A percentile compares a stretch with the other conserved stretches of the same genome.
These are phyloP conservation scores for Leccinum discolor DNA, from an alignment of 1,284 basidiomycete genomes.

Conservation along the genomic window DNA sequence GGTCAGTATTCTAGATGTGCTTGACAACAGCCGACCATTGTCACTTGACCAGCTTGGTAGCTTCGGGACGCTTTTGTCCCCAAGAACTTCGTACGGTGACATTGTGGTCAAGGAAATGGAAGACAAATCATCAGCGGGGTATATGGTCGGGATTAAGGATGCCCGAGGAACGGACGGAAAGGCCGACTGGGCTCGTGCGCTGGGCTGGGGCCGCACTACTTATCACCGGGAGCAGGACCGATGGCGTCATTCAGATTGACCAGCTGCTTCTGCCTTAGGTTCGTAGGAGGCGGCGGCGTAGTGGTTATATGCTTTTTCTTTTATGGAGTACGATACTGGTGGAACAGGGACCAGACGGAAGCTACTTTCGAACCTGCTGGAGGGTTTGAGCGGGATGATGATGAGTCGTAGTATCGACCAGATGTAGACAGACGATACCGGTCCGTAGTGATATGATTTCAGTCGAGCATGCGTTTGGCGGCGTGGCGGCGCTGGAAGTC, in stretches of 20 bases:
- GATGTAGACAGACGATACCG: constrained; percentile 4
- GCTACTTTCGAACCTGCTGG: constrained; percentile 85
- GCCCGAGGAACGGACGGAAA: constrained; percentile 76
- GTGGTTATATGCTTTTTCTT: constrained; percentile 70
- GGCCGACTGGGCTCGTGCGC: constrained; percentile 76
- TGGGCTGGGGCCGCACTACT: constrained; percentile 83
- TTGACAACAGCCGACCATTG: constrained; percentile 73
- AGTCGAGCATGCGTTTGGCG: no score
- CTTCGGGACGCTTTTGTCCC: constrained; percentile 74
- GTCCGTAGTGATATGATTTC: not conserved
- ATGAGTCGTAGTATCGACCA: constrained; percentile 38
- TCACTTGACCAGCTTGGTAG: constrained; percentile 68
- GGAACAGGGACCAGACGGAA: constrained; percentile 73
- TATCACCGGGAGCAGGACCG: constrained; percentile 55
- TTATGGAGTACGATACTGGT: constrained; percentile 62
- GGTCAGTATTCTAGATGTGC: constrained; percentile 34
- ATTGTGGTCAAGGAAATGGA: constrained; percentile 73
- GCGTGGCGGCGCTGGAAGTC: no score
- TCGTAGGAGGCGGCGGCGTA: constrained; percentile 58
- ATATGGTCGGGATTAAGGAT: constrained; percentile 87
- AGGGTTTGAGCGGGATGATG: constrained; percentile 68
- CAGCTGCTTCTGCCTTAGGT: constrained; percentile 80
- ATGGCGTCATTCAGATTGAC: constrained; percentile 91
- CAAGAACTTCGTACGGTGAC: constrained; percentile 71
- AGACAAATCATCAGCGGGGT: constrained; percentile 42